Evolutionary conservation across 73 alveolate species (phyloP).

Genomic region (Paramecium bursaria): DNA sequence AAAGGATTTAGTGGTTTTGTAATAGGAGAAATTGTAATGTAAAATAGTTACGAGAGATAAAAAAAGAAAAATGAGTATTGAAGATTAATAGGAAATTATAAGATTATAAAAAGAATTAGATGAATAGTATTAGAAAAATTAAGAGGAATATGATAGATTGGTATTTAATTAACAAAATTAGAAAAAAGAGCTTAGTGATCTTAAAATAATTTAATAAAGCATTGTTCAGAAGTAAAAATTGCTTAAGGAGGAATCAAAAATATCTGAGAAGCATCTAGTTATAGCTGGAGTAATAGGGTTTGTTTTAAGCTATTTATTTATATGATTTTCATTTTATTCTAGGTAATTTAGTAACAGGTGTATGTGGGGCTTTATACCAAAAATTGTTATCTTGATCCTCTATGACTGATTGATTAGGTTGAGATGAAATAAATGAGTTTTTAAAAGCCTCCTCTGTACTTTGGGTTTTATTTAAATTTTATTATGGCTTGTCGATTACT

Average conservation of each 20-base stretch:
- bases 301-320: neutral
- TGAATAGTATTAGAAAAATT: too few species aligned
- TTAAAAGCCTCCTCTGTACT: constrained; percentile 47
- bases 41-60: too few species aligned
- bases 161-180: too few species aligned
- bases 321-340: neutral
- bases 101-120: too few species aligned
- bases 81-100: too few species aligned
- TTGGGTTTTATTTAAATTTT: constrained; percentile 4
- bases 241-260: neutral
- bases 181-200: neutral
- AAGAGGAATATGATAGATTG: too few species aligned
- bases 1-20: too few species aligned
- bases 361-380: neutral
- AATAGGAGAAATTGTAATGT: too few species aligned
- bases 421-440: neutral
- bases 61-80: too few species aligned
- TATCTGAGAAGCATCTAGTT: neutral
- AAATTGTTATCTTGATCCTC: too few species aligned
- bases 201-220: neutral
- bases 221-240: neutral
- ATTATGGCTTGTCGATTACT: neutral
- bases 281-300: neutral
- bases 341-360: neutral
- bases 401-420: neutral